Percentiles rank a stretch among this genome's conserved stretches.
phyloP scores from a whole-genome alignment of 768 basidiomycete species.

The Podaxis sp. region DNA sequence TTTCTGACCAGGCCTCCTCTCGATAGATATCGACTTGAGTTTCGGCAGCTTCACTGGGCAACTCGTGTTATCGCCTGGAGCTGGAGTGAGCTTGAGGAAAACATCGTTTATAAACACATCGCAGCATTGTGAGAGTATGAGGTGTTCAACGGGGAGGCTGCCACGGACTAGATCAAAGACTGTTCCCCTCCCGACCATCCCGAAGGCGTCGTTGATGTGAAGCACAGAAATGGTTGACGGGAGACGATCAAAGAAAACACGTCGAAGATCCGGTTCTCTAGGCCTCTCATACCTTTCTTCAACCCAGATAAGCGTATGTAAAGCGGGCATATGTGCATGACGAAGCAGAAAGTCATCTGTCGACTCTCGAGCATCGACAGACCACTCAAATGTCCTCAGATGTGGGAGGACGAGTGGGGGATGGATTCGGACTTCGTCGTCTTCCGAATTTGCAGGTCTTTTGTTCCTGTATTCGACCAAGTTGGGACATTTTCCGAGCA shows the following conservation, averaged over 20 bases:
- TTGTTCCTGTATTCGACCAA: background rate
- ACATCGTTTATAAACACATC: background rate
- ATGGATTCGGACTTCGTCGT: background rate
- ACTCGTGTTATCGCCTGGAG: background rate
- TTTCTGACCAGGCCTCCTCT: background rate
- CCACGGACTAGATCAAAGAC: background rate
- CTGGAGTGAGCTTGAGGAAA: background rate
- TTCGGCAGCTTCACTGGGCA: background rate
- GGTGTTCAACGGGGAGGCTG: background rate
- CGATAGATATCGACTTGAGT: background rate
- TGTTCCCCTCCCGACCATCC: background rate
- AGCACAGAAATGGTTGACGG: background rate
- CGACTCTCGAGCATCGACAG: background rate
- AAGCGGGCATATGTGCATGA: background rate
- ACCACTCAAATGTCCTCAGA: background rate
- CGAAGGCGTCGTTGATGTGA: background rate
- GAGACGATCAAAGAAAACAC: background rate
- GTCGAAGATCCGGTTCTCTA: background rate
- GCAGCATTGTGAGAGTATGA: background rate
- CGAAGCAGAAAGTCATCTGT: background rate
- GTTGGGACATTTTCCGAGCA: background rate
- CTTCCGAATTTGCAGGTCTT: background rate
- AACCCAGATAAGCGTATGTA: background rate
- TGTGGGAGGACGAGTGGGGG: background rate
- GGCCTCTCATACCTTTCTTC: background rate